phyloP scores from a whole-genome alignment of 805 yeast genomes.

The Starmera amethionina region DNA sequence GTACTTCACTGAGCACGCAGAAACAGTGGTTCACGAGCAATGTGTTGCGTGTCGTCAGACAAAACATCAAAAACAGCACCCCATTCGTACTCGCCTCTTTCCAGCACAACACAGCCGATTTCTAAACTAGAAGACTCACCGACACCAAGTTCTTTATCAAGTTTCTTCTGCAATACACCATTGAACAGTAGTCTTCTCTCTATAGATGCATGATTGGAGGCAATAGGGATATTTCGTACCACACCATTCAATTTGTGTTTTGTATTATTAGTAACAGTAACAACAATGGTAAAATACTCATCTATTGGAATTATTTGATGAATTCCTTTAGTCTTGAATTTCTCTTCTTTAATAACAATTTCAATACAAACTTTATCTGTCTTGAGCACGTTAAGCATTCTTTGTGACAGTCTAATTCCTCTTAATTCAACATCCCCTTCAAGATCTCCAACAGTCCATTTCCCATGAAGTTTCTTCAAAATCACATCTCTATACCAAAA shows the following conservation, averaged over 20 bases:
- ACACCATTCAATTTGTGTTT: conserved; percentile 37
- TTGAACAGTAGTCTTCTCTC: conserved; percentile 59
- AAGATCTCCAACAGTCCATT: conserved; percentile 47
- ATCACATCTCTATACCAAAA: conserved; percentile 79
- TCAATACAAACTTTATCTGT: conserved; percentile 37
- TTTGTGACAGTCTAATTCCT: conserved; percentile 48
- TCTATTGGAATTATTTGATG: conserved; percentile 31
- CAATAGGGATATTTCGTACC: conserved; percentile 46
- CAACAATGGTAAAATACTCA: conserved; percentile 38
- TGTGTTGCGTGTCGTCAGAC: conserved; percentile 24
- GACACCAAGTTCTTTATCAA: conserved; percentile 32
- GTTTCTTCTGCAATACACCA: conserved; percentile 58
- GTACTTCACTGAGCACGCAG: conserved; percentile 12
- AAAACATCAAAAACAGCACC: conserved; percentile 49
- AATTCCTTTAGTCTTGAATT: conserved; percentile 16
- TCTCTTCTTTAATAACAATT: conserved; percentile 17
- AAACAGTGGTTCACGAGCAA: conserved; percentile 28
- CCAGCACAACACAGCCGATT: conserved; percentile 56
- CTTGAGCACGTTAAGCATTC: conserved; percentile 47
- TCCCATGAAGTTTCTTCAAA: conserved; percentile 47
- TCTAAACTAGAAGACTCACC: conserved; percentile 31
- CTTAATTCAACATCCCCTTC: conserved; percentile 59
- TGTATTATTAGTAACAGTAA: conserved; percentile 41
- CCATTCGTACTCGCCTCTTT: conserved; percentile 78
- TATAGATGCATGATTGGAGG: conserved; percentile 23